Base-by-base conservation (phyloP, 2,329 filamentous ascomycete species). In the Acephala macrosclerotiorum region DNA sequence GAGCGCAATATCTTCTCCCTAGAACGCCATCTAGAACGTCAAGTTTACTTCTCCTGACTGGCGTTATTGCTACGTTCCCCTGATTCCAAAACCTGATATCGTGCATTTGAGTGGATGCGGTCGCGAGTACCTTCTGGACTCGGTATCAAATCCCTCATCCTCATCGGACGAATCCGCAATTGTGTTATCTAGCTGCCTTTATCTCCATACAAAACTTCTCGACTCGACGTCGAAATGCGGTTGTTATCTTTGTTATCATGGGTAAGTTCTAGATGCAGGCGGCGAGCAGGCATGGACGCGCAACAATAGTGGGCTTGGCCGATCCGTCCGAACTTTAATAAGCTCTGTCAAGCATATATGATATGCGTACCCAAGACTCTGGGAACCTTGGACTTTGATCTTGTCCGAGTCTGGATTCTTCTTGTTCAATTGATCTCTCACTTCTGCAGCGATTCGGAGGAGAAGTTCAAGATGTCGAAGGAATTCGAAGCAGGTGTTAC, bases 291-390 rank as follows among this genome's bases (percentile, higher is more conserved):
- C 25, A 53, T 29, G 3, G 25, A 26, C 49, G 49, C 25, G 49
- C 49, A 53, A 53, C 49, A 53, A 53, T 33, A 53, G 49, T 53
- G 49, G 49, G 49, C 49, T 53, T 53, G 14, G 49, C 49, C 49
- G 49, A 53, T 53, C 49, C 6, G 11, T 53, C 9, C 49, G 25
- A 53, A 53, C 22, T 29, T 18, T 53, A 25, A 53, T 53, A 53
- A 53, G 47, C 3, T 3, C 5, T 18, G n/a, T 33, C 38, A 33
- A 22, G 26, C 26, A 53, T 53, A 53, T 11, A 33, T 33, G 29
- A 33, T 33, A n/a, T n/a, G n/a, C n/a, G n/a, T n/a, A n/a, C n/a
- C 29, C 29, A 4, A 33, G 4, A 33, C 29, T 33, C 29, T 33
- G 29, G 29, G 7, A 11, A 20, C 26, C 18, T 12, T 53, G 49